Evolutionary conservation across 1,284 basidiomycete species (phyloP).

Genomic region (Cutaneotrichosporon curvatum): DNA sequence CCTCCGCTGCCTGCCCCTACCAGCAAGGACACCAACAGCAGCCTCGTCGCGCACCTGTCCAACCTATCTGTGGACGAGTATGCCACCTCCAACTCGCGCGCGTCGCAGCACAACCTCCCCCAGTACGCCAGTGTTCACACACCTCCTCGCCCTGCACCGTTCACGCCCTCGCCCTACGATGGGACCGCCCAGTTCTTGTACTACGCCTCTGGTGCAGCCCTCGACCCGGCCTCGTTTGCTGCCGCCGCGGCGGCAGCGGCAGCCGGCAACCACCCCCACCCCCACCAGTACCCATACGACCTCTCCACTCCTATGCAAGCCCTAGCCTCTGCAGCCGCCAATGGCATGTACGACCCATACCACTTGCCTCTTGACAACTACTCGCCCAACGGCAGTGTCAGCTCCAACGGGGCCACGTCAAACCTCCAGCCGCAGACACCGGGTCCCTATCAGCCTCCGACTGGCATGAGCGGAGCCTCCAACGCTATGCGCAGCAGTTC

Average conservation of each 20-base stretch:
- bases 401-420: neutral
- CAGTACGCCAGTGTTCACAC: too few species aligned
- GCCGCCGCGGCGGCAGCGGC: too few species aligned
- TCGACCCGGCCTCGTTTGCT: constrained; percentile 4
- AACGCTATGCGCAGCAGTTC: neutral
- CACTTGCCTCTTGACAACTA: constrained; percentile 8
- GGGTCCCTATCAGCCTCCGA: too few species aligned
- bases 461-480: constrained; percentile 1
- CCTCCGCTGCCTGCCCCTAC: neutral
- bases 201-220: constrained; percentile 5
- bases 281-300: constrained; percentile 6
- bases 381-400: neutral
- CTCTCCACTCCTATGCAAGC: constrained; percentile 9
- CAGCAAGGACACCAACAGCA: neutral
- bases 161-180: constrained; percentile 4
- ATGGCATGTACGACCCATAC: constrained; percentile 10
- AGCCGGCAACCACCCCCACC: too few species aligned
- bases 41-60: constrained; percentile 7
- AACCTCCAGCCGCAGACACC: neutral
- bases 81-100: neutral
- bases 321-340: neutral
- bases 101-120: too few species aligned
- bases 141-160: constrained; percentile 8
- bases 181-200: constrained; percentile 11
- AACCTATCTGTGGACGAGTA: constrained; percentile 11